A percentile compares a stretch with the other conserved stretches of the same genome.
Evolutionary conservation across 257 asterid genomes (phyloP).

Genomic region (Solanum lycopersicoides): DNA sequence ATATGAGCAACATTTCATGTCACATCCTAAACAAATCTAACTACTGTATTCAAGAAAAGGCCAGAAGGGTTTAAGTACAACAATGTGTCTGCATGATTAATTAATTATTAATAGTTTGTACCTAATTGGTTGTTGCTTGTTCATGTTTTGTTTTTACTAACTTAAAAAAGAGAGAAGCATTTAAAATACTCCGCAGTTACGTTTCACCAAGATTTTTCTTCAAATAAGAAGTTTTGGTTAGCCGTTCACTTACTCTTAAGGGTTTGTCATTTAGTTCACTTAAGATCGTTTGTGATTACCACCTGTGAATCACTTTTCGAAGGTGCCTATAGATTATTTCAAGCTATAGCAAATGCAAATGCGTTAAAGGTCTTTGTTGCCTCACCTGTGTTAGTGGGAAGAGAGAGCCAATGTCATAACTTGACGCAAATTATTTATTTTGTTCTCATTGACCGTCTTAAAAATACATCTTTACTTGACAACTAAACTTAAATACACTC

Average conservation of each 20-base stretch:
- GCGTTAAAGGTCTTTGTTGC: background rate
- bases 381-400: background rate
- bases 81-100: background rate
- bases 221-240: background rate
- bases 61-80: background rate
- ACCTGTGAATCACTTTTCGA: background rate
- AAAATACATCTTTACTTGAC: background rate
- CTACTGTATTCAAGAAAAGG: background rate
- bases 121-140: background rate
- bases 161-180: background rate
- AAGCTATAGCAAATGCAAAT: background rate
- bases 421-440: too few species aligned
- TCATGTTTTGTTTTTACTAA: background rate
- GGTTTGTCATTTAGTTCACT: background rate
- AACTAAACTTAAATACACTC: background rate
- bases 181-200: too few species aligned
- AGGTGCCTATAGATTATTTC: background rate
- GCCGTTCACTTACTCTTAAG: background rate
- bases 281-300: background rate
- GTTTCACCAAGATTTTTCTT: background rate
- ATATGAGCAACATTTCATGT: background rate
- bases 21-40: background rate
- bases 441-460: too few species aligned
- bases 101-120: background rate
- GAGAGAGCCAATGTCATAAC: too few species aligned